Evolutionary conservation across 1,284 basidiomycete genomes (phyloP).

Genomic region (Agaricales sp.): DNA sequence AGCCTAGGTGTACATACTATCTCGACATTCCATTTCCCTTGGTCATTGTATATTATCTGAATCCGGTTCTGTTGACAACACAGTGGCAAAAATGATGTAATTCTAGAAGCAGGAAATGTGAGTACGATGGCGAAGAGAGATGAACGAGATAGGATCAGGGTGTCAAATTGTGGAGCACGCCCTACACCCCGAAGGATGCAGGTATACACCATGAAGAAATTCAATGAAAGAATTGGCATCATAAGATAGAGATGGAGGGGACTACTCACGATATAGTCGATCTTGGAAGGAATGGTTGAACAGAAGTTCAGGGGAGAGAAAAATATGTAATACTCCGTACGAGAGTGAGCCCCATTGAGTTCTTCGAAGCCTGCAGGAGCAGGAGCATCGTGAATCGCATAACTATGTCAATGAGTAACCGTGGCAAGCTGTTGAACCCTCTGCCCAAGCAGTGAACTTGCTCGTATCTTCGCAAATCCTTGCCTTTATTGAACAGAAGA

Average conservation of each 20-base stretch:
- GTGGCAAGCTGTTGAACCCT: slow-evolving; percentile 26
- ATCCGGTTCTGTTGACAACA: no score
- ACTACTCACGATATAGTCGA: slow-evolving; percentile 23
- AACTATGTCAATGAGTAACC: slow-evolving; percentile 81
- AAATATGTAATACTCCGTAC: slow-evolving; percentile 36
- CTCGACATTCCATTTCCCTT: no score
- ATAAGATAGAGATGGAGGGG: slow-evolving; percentile 19
- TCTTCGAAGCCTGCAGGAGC: slow-evolving; percentile 29
- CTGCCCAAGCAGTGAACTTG: slow-evolving; percentile 34
- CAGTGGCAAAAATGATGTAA: no score
- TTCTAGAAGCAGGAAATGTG: no score
- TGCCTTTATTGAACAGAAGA: slow-evolving; percentile 26
- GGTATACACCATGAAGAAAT: slow-evolving; percentile 87
- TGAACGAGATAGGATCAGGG: slow-evolving; percentile 33
- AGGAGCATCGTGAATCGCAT: slow-evolving; percentile 59
- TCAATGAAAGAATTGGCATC: slow-evolving; percentile 51
- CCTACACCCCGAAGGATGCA: slow-evolving; percentile 25
- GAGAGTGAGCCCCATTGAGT: slow-evolving; percentile 89
- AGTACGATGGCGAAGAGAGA: neutral
- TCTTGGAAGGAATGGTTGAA: slow-evolving; percentile 1
- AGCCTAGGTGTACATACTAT: no score
- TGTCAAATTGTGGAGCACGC: slow-evolving; percentile 73
- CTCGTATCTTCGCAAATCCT: slow-evolving; percentile 70
- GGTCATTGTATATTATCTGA: no score
- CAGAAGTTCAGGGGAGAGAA: slow-evolving; percentile 38